Evolutionary conservation across 208 protist species (phyloP).

Genomic region (Acanthamoeba divionensis): DNA sequence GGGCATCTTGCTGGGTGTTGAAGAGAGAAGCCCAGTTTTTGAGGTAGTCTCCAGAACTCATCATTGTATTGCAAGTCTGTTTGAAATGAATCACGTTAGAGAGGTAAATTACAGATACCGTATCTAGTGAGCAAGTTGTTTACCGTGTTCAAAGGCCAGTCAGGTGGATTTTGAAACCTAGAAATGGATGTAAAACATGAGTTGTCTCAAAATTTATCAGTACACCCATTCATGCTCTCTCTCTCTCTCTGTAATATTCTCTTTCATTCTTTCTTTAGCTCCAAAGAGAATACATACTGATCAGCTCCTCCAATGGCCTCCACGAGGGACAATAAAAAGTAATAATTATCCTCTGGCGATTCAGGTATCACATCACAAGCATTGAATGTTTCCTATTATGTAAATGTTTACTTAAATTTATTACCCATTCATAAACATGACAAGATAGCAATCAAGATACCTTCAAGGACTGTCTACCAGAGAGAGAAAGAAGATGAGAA

Average conservation of each 20-base stretch:
- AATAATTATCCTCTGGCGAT: neutral
- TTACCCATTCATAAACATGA: neutral
- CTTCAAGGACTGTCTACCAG: too few species aligned
- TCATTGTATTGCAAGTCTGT: slow-evolving; percentile 9
- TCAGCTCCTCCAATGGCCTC: slow-evolving; percentile 20
- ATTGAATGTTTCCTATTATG: neutral
- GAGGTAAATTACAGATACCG: neutral
- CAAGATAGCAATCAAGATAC: neutral
- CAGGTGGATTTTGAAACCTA: slow-evolving; percentile 14
- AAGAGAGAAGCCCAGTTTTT: slow-evolving; percentile 15
- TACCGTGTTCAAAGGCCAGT: neutral
- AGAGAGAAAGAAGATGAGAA: too few species aligned
- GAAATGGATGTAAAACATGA: too few species aligned
- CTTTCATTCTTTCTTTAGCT: too few species aligned
- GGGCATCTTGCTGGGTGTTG: too few species aligned
- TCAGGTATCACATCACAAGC: slow-evolving; percentile 11
- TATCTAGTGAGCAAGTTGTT: neutral
- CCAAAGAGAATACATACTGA: neutral
- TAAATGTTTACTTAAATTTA: neutral
- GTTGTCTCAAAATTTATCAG: too few species aligned
- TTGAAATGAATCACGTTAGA: neutral
- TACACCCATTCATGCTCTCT: too few species aligned
- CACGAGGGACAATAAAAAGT: slow-evolving; percentile 8
- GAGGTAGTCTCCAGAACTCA: neutral
- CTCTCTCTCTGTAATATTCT: too few species aligned